Conservation (phyloP, 208 protist species). For the Leishmania tropica region DNA sequence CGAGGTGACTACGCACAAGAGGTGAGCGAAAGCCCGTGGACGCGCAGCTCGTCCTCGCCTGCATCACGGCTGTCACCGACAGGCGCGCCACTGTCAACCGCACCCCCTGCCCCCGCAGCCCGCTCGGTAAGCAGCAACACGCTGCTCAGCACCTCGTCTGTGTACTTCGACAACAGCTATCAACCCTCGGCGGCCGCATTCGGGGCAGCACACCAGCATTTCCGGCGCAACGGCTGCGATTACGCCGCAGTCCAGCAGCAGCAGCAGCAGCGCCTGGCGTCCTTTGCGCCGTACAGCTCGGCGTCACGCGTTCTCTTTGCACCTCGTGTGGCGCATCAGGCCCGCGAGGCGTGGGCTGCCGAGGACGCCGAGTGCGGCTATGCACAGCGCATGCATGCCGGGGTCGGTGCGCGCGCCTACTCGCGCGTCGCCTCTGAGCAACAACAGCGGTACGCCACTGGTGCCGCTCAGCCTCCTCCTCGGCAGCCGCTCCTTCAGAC, state of each 20-base stretch:
- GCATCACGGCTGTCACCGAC: background rate
- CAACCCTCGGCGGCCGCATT: background rate
- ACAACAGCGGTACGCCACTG: background rate
- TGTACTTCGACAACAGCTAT: conserved; percentile 28
- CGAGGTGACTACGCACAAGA: conserved; percentile 2
- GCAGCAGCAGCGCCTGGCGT: background rate
- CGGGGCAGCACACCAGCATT: background rate
- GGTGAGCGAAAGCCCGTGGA: conserved; percentile 1
- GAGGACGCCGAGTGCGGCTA: background rate
- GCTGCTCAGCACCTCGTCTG: conserved; percentile 20
- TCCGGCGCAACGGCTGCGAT: background rate
- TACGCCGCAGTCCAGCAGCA: background rate
- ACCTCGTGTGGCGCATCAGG: background rate
- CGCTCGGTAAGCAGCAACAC: conserved; percentile 15
- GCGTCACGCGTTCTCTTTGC: conserved; percentile 6
- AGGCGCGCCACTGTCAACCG: background rate
- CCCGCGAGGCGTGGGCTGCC: background rate
- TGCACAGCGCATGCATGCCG: background rate
- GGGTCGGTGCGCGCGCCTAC: background rate
- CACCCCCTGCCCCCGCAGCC: conserved; percentile 4
- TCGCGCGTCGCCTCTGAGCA: background rate
- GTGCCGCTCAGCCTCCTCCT: background rate
- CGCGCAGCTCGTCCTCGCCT: background rate
- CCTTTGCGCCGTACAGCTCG: background rate
- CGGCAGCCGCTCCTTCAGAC: background rate